Percentiles rank a stretch among this genome's conserved stretches.
phyloP scores from a whole-genome alignment of 495 filamentous ascomycete species.

The Penicillium longicatenatum region DNA sequence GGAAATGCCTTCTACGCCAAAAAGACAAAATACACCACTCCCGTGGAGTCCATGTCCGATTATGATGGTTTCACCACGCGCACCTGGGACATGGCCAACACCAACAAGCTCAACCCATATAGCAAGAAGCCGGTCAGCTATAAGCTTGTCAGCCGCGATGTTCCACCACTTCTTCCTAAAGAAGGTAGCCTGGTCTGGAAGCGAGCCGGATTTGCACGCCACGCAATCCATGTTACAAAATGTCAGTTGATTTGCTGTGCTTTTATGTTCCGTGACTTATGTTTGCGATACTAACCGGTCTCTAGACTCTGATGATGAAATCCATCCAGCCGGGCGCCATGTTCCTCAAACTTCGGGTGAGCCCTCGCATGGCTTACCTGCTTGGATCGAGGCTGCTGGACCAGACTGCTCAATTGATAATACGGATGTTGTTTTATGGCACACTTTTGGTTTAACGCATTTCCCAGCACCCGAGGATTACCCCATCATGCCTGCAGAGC shows the following conservation, averaged over 20 bases:
- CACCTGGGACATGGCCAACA: slow-evolving; percentile 92
- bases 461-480: slow-evolving; percentile 94
- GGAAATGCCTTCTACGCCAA: slow-evolving; percentile 95
- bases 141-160: slow-evolving; percentile 87
- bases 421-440: slow-evolving; percentile 91
- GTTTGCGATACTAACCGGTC: slow-evolving; percentile 10
- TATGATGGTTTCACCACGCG: slow-evolving; percentile 79
- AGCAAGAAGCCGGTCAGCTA: slow-evolving; percentile 87
- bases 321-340: slow-evolving; percentile 90
- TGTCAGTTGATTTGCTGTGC: slow-evolving; percentile 57
- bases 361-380: slow-evolving; percentile 73
- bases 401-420: slow-evolving; percentile 74
- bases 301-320: slow-evolving; percentile 77
- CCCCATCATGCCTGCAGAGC: slow-evolving; percentile 92
- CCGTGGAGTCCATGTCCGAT: slow-evolving; percentile 72
- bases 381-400: slow-evolving; percentile 74
- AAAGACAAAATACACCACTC: slow-evolving; percentile 77
- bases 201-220: slow-evolving; percentile 85
- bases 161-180: slow-evolving; percentile 79
- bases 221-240: slow-evolving; percentile 89
- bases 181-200: slow-evolving; percentile 89
- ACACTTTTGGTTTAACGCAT: slow-evolving; percentile 92
- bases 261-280: neutral
- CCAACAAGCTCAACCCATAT: slow-evolving; percentile 79
- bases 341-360: slow-evolving; percentile 92